Percentiles rank a stretch among this genome's conserved stretches.
These are phyloP conservation scores for Secale cereale DNA, from an alignment of 176 grass and related monocot species.

Conservation along the genomic window DNA sequence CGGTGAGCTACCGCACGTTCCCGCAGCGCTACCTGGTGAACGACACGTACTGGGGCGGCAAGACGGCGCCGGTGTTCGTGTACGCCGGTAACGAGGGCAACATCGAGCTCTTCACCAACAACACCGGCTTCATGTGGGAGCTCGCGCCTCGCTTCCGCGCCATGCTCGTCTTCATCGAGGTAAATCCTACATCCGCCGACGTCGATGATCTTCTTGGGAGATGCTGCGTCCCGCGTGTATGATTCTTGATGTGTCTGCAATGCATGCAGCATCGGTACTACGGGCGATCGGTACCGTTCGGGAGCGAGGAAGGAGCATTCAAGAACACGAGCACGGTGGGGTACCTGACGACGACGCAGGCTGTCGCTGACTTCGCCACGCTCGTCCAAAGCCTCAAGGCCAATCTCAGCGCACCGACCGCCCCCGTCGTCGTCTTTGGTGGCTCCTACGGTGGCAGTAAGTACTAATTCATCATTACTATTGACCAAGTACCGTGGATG, in stretches of 20 bases:
- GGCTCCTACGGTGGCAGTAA: constrained; percentile 68
- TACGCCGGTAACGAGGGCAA: constrained; percentile 54
- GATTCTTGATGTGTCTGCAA: neutral
- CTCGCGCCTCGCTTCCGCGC: constrained; percentile 41
- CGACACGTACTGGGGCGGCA: constrained; percentile 45
- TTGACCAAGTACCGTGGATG: neutral
- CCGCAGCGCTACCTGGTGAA: constrained; percentile 65
- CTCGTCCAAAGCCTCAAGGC: constrained; percentile 54
- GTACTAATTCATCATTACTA: neutral
- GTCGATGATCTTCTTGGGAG: neutral
- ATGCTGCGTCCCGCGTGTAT: neutral
- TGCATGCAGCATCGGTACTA: constrained; percentile 60
- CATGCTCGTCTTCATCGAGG: constrained; percentile 67
- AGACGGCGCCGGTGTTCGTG: constrained; percentile 41
- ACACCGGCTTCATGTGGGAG: constrained; percentile 67
- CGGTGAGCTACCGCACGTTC: constrained; percentile 40
- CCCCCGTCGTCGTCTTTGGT: constrained; percentile 47
- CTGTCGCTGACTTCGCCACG: constrained; percentile 49
- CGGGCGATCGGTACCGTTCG: constrained; percentile 54
- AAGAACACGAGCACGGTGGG: constrained; percentile 32
- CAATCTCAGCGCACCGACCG: constrained; percentile 36
- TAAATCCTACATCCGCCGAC: neutral
- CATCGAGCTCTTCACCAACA: constrained; percentile 40
- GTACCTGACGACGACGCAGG: constrained; percentile 56
- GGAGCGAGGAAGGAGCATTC: constrained; percentile 21